Conservation (phyloP, 2,329 filamentous ascomycete genomes). For the Colletotrichum abscissum region DNA sequence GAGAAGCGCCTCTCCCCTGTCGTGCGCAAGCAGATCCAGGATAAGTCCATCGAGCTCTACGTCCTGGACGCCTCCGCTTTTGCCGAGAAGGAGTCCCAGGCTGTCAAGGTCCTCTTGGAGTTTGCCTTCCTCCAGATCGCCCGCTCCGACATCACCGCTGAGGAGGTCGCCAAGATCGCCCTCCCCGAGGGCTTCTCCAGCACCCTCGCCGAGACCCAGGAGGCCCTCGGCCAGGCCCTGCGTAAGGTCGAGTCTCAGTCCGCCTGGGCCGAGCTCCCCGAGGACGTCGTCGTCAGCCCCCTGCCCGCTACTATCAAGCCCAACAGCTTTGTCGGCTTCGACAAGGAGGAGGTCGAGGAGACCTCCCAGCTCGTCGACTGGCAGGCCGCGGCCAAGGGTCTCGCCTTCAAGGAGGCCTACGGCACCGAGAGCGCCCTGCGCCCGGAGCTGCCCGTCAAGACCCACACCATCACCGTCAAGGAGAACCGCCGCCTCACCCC, state of each 20-base stretch:
- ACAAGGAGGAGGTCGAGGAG: slow-evolving; percentile 80
- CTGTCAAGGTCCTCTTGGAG: slow-evolving; percentile 78
- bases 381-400: slow-evolving; percentile 85
- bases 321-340: slow-evolving; percentile 86
- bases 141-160: slow-evolving; percentile 71
- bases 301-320: slow-evolving; percentile 75
- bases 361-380: slow-evolving; percentile 76
- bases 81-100: slow-evolving; percentile 70
- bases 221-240: slow-evolving; percentile 76
- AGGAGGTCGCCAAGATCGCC: slow-evolving; percentile 75
- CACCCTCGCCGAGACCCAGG: slow-evolving; percentile 66
- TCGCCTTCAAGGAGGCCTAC: slow-evolving; percentile 96
- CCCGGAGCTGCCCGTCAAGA: slow-evolving; percentile 88
- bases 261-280: slow-evolving; percentile 79
- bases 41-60: slow-evolving; percentile 78
- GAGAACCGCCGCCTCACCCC: slow-evolving; percentile 96
- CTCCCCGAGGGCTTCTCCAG: slow-evolving; percentile 62
- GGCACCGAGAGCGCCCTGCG: slow-evolving; percentile 79
- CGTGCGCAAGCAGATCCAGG: slow-evolving; percentile 77
- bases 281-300: slow-evolving; percentile 62
- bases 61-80: slow-evolving; percentile 80
- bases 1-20: slow-evolving; percentile 84
- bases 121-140: slow-evolving; percentile 86
- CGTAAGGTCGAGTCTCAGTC: slow-evolving; percentile 81
- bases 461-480: slow-evolving; percentile 87